A percentile compares a stretch with the other conserved stretches of the same genome.
Conservation (phyloP, 192 early-diverging fungal genomes). For the Diversispora epigaea region DNA sequence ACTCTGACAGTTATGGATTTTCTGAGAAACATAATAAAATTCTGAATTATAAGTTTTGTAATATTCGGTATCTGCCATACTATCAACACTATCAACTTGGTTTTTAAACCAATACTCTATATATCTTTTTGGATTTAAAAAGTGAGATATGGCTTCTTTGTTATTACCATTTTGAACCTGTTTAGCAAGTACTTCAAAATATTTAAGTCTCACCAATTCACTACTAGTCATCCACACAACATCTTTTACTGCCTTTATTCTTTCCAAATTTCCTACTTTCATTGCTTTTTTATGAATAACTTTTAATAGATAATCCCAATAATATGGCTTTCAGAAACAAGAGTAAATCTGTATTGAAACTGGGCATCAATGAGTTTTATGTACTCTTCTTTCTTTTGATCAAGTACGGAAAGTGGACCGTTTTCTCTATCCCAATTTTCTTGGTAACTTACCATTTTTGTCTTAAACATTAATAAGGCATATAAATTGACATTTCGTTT, state of each 20-base stretch:
- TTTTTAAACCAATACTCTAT: constrained; percentile 19
- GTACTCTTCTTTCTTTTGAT: constrained; percentile 29
- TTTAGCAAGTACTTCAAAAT: constrained; percentile 19
- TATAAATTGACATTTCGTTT: constrained; percentile 14
- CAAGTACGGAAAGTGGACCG: constrained; percentile 13
- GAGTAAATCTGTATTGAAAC: constrained; percentile 14
- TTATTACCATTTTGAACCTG: constrained; percentile 18
- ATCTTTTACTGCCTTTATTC: neutral
- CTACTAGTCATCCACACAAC: neutral
- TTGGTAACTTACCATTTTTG: constrained; percentile 23
- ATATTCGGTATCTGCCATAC: neutral
- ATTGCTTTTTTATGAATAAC: constrained; percentile 25
- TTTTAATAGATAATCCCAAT: constrained; percentile 15
- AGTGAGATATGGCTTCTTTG: neutral
- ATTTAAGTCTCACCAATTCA: constrained; percentile 13
- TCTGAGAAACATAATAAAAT: neutral
- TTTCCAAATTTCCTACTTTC: constrained; percentile 9
- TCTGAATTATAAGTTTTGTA: neutral
- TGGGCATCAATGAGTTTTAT: constrained; percentile 10
- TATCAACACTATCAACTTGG: neutral
- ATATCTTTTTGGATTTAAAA: neutral
- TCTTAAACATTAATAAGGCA: constrained; percentile 14
- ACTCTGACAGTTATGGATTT: constrained; percentile 4
- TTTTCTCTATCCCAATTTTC: constrained; percentile 23
- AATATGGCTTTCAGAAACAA: constrained; percentile 19